A percentile compares a stretch with the other conserved stretches of the same genome.
Evolutionary conservation across 192 early-diverging fungal species (phyloP).

Genomic region (Coemansia sp.): DNA sequence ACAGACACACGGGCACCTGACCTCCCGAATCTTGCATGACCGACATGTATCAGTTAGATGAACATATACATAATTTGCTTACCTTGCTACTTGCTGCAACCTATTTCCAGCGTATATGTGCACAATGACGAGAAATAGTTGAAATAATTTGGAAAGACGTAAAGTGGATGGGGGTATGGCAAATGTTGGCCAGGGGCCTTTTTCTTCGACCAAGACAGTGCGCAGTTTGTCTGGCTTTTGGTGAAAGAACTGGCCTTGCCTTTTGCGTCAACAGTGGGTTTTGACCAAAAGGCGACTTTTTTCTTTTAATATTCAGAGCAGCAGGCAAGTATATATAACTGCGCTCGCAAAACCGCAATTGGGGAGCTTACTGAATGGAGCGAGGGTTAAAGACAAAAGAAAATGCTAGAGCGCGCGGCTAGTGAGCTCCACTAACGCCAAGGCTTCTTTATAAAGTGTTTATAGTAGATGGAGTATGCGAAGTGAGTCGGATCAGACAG

Average conservation of each 20-base stretch:
- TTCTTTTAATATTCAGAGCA: slow-evolving; percentile 1
- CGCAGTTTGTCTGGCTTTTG: slow-evolving; percentile 3
- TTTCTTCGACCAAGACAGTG: not conserved
- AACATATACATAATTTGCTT: not conserved
- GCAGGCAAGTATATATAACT: slow-evolving; percentile 1
- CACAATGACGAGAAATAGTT: slow-evolving; percentile 1
- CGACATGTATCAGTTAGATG: not conserved
- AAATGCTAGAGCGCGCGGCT: too few relatives aligned
- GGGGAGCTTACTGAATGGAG: not conserved
- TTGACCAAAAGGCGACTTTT: slow-evolving; percentile 1
- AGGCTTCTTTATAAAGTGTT: not conserved
- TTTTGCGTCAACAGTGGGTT: not conserved
- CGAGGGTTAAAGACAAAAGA: not conserved
- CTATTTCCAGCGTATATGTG: slow-evolving; percentile 1
- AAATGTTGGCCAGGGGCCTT: not conserved
- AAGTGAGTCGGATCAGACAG: slow-evolving; percentile 4
- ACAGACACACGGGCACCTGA: not conserved
- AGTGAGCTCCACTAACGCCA: not conserved
- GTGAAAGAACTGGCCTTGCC: slow-evolving; percentile 6
- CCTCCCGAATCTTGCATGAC: slow-evolving; percentile 7
- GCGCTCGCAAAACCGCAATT: slow-evolving; percentile 3
- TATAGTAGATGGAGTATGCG: not conserved
- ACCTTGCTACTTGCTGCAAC: slow-evolving; percentile 5
- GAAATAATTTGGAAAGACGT: slow-evolving; percentile 7
- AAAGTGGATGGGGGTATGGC: not conserved